These are phyloP conservation scores for Nitzschia sp. DNA, from an alignment of 108 stramenopile species.

Conservation along the genomic window DNA sequence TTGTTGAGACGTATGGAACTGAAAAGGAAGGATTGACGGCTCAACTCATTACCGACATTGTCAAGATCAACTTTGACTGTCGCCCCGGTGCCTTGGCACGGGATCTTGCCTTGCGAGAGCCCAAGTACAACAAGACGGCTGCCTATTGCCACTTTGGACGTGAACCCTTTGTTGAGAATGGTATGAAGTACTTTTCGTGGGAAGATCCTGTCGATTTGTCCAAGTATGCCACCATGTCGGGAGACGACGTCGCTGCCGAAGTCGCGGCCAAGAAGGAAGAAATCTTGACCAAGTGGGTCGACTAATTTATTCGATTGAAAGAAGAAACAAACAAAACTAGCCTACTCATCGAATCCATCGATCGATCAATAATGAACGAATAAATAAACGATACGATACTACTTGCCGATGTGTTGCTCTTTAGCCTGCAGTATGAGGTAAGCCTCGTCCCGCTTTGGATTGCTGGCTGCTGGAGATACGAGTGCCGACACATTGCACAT, in stretches of 20 bases:
- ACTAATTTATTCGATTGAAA: constrained; percentile 39
- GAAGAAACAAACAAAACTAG: constrained; percentile 6
- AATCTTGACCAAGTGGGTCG: constrained; percentile 83
- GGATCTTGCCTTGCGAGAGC: constrained; percentile 86
- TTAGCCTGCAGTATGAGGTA: no score
- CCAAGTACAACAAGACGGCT: constrained; percentile 94
- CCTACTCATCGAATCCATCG: no score
- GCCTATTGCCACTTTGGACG: constrained; percentile 97
- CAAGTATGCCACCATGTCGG: constrained; percentile 66
- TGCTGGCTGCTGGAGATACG: no score
- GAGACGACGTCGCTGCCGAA: constrained; percentile 51
- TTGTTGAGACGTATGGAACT: constrained; percentile 95
- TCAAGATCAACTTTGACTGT: constrained; percentile 93
- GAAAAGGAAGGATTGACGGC: constrained; percentile 90
- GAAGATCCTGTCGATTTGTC: constrained; percentile 85
- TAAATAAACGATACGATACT: no score
- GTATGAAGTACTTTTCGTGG: constrained; percentile 95
- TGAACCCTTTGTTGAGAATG: constrained; percentile 64
- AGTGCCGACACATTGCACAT: no score
- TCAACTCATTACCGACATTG: constrained; percentile 88
- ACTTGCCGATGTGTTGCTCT: no score
- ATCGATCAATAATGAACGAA: no score
- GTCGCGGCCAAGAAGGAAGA: constrained; percentile 68
- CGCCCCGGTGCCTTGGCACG: constrained; percentile 92
- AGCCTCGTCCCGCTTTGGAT: no score